Base-by-base conservation (phyloP, 1,284 basidiomycete genomes). In the Microbotryum saponariae region DNA sequence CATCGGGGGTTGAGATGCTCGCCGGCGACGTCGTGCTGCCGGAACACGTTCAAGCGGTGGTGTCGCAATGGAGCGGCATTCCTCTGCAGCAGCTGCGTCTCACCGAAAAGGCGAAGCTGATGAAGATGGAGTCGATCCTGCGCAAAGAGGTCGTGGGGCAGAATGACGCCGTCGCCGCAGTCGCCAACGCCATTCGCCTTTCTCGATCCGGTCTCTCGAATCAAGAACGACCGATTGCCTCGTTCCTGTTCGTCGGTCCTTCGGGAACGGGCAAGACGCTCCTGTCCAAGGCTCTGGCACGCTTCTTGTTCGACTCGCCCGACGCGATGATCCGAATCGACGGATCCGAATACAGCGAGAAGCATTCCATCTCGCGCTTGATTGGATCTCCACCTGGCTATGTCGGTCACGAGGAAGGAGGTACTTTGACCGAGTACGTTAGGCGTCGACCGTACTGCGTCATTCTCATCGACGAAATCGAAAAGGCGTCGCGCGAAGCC, bases 321-420 rank as follows among this genome's bases (percentile, higher is more conserved):
- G 77, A 80, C 51, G 80, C 81, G 12, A 81, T 83, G 78, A 73
- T 81, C 48, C 76, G 81, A 21, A 81, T 83, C 71, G 81, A 83
- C 71, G 79, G 77, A 14, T 79, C 77, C 56, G 78, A 79, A 65
- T 79, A 77, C 63, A 75, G 74, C 3, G 81, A 82, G 71, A 79
- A 80, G 71, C 81, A 82, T 73, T 75, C 78, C 33, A 78, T 81
- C 67, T 77, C 79, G 18, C 74, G 81, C 18, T 73, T 83, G 8
- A 79, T 83, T 57, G 79, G 79, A 62, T 71, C 80, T 18, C 79
- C 79, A 0, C 80, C 82, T 1, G 81, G 92, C 8, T 96, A 93
- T 71, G 86, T 97, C 21, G 94, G 93, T 2, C 90, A 91, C 71
- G 91, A 97, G 71, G 89, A 94, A 76, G 90, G 88, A 10, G 91